Percentiles rank a stretch among this genome's conserved stretches.
These are phyloP conservation scores for Thuidium tamariscinum DNA, from an alignment of 225 moss, liverwort and hornwort species.

Conservation along the genomic window DNA sequence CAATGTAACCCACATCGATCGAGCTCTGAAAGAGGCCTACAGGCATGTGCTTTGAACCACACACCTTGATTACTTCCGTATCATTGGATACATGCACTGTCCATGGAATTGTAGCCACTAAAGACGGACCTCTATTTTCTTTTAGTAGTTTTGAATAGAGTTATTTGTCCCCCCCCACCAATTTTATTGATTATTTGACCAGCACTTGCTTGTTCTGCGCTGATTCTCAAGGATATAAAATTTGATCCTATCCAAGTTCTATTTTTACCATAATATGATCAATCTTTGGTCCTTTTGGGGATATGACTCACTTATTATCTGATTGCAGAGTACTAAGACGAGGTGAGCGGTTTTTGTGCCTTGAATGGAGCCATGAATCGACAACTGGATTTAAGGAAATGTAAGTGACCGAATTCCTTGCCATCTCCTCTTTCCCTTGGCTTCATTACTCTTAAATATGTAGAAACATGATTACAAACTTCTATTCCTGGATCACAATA, in stretches of 20 bases:
- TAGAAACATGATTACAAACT: background rate
- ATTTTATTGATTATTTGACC: background rate
- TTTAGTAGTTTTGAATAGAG: background rate
- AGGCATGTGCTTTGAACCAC: constrained; percentile 26
- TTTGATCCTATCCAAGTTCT: too few relatives aligned
- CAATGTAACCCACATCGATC: constrained; percentile 92
- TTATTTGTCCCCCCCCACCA: too few relatives aligned
- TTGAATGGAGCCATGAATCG: constrained; percentile 85
- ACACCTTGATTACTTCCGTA: background rate
- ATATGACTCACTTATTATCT: background rate
- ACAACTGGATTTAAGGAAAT: constrained; percentile 76
- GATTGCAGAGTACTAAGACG: constrained; percentile 66
- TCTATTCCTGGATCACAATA: background rate
- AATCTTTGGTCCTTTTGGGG: background rate
- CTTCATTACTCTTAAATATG: background rate
- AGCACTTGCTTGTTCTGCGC: background rate
- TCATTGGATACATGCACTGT: background rate
- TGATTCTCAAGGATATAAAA: background rate
- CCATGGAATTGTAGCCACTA: background rate
- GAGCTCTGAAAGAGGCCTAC: constrained; percentile 80
- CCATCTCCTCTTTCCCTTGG: background rate
- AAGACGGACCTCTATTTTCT: background rate
- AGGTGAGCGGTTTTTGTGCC: constrained; percentile 82
- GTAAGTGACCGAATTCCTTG: constrained; percentile 26
- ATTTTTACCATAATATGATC: background rate